Conservation (phyloP, 2,329 filamentous ascomycete species). For the Talaromyces sp. region DNA sequence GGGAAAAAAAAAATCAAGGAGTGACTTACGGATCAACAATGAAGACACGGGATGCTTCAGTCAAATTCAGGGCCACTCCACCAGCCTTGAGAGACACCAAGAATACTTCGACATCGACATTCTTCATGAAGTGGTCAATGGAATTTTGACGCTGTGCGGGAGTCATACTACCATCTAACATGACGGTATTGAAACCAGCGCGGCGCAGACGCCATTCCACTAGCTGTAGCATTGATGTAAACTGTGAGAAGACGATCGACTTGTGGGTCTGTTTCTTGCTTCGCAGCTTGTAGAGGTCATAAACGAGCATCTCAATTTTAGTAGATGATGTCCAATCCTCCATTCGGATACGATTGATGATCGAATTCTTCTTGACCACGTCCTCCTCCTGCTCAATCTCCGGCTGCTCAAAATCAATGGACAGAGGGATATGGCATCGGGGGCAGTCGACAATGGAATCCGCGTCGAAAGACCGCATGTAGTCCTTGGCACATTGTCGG, state of each 20-base stretch:
- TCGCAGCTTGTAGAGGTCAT: slow-evolving; percentile 86
- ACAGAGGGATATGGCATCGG: slow-evolving; percentile 81
- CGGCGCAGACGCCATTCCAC: slow-evolving; percentile 95
- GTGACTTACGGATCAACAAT: slow-evolving; percentile 85
- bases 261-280: slow-evolving; percentile 93
- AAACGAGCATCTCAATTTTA: slow-evolving; percentile 95
- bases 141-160: slow-evolving; percentile 88
- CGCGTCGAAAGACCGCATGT: slow-evolving; percentile 71
- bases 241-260: slow-evolving; percentile 96
- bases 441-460: slow-evolving; percentile 66
- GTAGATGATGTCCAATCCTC: slow-evolving; percentile 97
- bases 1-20: background rate
- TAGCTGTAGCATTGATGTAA: slow-evolving; percentile 94
- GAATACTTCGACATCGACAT: slow-evolving; percentile 91
- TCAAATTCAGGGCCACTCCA: slow-evolving; percentile 91
- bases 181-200: slow-evolving; percentile 96
- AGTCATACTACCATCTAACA: slow-evolving; percentile 97
- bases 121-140: slow-evolving; percentile 95
- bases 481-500: slow-evolving; percentile 73
- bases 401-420: slow-evolving; percentile 90
- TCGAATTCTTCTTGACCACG: slow-evolving; percentile 87
- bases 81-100: slow-evolving; percentile 94
- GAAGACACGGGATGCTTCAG: slow-evolving; percentile 90
- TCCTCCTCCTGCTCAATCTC: slow-evolving; percentile 90
- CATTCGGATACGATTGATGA: slow-evolving; percentile 99